Evolutionary conservation across 2,329 filamentous ascomycete species (phyloP).

Genomic region (Escovopsis sp.): DNA sequence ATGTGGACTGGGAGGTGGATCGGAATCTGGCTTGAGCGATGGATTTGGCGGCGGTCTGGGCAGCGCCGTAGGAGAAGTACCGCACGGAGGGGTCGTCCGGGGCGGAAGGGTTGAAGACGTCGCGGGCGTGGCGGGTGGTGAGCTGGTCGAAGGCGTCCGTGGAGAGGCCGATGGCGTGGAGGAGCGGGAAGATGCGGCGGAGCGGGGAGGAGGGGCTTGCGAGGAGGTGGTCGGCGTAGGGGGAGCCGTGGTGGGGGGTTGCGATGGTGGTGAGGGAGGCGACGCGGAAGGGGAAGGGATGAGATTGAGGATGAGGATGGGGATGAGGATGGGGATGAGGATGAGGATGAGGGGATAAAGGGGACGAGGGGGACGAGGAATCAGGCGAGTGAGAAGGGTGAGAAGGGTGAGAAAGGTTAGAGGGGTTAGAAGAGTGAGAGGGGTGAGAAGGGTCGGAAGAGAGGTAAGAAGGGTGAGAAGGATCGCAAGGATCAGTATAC

Average conservation of each 20-base stretch:
- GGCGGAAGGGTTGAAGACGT: constrained; percentile 42
- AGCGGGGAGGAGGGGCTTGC: constrained; percentile 36
- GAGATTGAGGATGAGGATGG: no score
- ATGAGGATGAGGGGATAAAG: no score
- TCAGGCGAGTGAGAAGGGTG: no score
- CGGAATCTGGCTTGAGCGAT: no score
- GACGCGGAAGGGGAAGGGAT: constrained; percentile 29
- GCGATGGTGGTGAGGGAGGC: constrained; percentile 38
- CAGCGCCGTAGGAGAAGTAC: constrained; percentile 49
- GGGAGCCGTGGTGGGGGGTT: constrained; percentile 38
- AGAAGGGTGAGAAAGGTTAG: no score
- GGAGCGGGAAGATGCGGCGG: constrained; percentile 38
- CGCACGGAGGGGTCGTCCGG: constrained; percentile 35
- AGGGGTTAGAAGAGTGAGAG: no score
- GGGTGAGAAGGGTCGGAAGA: no score
- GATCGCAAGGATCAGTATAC: no score
- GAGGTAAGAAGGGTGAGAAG: no score
- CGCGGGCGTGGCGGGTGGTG: constrained; percentile 40
- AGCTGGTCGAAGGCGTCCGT: constrained; percentile 47
- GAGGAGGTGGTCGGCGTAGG: constrained; percentile 40
- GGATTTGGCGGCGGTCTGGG: constrained; percentile 25
- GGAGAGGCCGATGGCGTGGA: constrained; percentile 36
- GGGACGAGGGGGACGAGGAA: no score
- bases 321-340: no score
- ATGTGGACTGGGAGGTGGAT: no score